These are phyloP conservation scores for Drechslerella coelobrocha DNA, from an alignment of 2,329 filamentous ascomycete genomes.

Conservation along the genomic window DNA sequence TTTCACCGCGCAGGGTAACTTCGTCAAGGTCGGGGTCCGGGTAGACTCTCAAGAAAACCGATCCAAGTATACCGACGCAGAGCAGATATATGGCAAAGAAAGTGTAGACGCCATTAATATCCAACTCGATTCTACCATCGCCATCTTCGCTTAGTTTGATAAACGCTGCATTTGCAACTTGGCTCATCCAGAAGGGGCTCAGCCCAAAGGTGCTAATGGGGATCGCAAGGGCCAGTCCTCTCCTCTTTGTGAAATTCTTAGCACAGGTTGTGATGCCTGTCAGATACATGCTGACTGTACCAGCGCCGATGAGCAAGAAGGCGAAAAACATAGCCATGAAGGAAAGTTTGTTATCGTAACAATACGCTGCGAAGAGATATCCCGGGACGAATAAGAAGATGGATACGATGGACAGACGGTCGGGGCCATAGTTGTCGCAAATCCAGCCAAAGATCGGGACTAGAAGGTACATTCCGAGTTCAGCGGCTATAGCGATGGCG, in stretches of 20 bases:
- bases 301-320: slow-evolving; percentile 82
- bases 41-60: slow-evolving; percentile 76
- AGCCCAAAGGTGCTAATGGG: slow-evolving; percentile 93
- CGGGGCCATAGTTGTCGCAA: slow-evolving; percentile 86
- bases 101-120: slow-evolving; percentile 85
- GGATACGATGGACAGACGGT: slow-evolving; percentile 75
- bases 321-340: slow-evolving; percentile 83
- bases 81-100: slow-evolving; percentile 79
- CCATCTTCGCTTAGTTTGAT: slow-evolving; percentile 72
- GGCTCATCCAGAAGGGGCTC: slow-evolving; percentile 94
- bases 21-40: slow-evolving; percentile 65
- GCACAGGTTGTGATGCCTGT: slow-evolving; percentile 91
- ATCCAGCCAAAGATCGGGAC: slow-evolving; percentile 88
- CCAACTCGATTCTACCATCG: slow-evolving; percentile 65
- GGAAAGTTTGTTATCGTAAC: slow-evolving; percentile 72
- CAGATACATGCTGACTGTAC: slow-evolving; percentile 87
- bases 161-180: slow-evolving; percentile 79
- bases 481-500: slow-evolving; percentile 82
- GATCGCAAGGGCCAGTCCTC: slow-evolving; percentile 84
- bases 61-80: slow-evolving; percentile 73
- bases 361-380: slow-evolving; percentile 80
- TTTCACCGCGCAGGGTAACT: slow-evolving; percentile 36
- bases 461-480: slow-evolving; percentile 86
- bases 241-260: slow-evolving; percentile 94
- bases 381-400: slow-evolving; percentile 77